These are phyloP conservation scores for Pyrrhoderma lamaoense DNA, from an alignment of 1,284 basidiomycete genomes.

Conservation along the genomic window DNA sequence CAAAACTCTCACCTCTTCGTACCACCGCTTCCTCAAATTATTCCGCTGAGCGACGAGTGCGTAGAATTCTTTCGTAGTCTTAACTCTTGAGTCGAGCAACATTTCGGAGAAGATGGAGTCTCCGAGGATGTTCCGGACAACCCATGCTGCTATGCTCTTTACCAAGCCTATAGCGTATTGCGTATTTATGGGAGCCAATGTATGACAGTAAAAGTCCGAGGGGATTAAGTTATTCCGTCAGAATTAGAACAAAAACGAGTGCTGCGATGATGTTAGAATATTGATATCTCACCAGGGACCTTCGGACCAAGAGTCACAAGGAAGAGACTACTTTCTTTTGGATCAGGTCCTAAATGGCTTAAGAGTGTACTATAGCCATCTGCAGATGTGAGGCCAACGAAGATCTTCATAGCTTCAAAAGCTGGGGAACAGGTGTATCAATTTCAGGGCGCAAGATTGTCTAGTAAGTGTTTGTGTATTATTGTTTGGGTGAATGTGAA, in stretches of 20 bases:
- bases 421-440: too few species aligned
- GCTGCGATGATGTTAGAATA: too few species aligned
- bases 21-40: slow-evolving; percentile 45
- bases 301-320: slow-evolving; percentile 54
- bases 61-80: slow-evolving; percentile 52
- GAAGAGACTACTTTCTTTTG: slow-evolving; percentile 52
- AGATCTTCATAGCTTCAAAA: slow-evolving; percentile 48
- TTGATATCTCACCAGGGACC: slow-evolving; percentile 39
- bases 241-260: too few species aligned
- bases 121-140: slow-evolving; percentile 40
- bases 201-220: too few species aligned
- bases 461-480: too few species aligned
- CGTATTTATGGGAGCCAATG: not conserved
- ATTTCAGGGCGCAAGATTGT: too few species aligned
- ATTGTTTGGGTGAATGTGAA: not conserved
- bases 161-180: slow-evolving; percentile 38
- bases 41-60: slow-evolving; percentile 43
- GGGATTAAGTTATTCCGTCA: too few species aligned
- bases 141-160: slow-evolving; percentile 42
- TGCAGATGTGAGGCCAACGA: slow-evolving; percentile 62
- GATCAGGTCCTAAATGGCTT: slow-evolving; percentile 62
- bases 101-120: slow-evolving; percentile 49
- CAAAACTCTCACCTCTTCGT: slow-evolving; percentile 41
- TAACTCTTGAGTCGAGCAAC: slow-evolving; percentile 39
- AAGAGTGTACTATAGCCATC: slow-evolving; percentile 74